Percentiles rank a stretch among this genome's conserved stretches.
Conservation (phyloP, 1,139 yeast species). For the Pichia sp. region DNA sequence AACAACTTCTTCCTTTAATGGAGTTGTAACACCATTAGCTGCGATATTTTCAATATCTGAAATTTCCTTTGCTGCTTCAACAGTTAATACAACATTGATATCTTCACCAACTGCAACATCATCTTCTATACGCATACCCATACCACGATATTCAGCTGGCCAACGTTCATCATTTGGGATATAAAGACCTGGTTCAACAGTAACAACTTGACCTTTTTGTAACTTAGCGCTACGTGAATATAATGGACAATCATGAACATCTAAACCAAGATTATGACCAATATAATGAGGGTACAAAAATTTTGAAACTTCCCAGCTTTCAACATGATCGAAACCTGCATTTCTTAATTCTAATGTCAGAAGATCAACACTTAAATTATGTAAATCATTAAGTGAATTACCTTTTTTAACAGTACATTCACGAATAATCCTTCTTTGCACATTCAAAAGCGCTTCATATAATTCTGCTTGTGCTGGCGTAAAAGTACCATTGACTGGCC, state of each 20-base stretch:
- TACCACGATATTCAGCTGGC: constrained; percentile 79
- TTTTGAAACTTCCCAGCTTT: constrained; percentile 46
- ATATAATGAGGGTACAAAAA: constrained; percentile 85
- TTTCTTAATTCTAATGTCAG: constrained; percentile 62
- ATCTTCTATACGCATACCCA: constrained; percentile 94
- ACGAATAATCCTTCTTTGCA: constrained; percentile 73
- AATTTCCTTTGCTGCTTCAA: constrained; percentile 80
- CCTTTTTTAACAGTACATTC: constrained; percentile 49
- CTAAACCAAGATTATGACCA: constrained; percentile 93
- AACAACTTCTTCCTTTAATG: constrained; percentile 41
- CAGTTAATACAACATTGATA: constrained; percentile 53
- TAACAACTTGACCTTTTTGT: constrained; percentile 65
- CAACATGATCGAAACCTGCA: constrained; percentile 56
- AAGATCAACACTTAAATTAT: constrained; percentile 54
- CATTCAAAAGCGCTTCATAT: constrained; percentile 81
- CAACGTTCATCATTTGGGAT: constrained; percentile 64
- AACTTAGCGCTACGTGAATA: constrained; percentile 48
- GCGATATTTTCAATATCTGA: constrained; percentile 68
- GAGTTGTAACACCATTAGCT: constrained; percentile 43
- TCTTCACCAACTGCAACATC: constrained; percentile 71
- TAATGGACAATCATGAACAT: constrained; percentile 78
- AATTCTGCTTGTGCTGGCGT: constrained; percentile 74
- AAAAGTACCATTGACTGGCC: constrained; percentile 81
- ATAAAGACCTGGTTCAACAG: constrained; percentile 93
- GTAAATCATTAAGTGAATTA: constrained; percentile 67